Evolutionary conservation across 148 eudicot species (phyloP).

Genomic region (Heliamphora exappendiculata): DNA sequence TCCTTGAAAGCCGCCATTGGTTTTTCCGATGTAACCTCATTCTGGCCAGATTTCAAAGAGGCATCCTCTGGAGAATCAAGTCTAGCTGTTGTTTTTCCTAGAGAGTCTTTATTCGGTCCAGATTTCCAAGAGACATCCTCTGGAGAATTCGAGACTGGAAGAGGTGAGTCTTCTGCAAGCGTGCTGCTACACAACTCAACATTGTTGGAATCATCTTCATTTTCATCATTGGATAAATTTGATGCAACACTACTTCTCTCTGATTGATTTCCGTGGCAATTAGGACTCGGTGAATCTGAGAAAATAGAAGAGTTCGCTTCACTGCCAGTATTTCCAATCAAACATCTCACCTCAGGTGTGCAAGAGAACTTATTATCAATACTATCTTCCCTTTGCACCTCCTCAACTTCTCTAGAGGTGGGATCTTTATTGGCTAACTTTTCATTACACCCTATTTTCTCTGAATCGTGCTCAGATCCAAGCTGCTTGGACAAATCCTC

Average conservation of each 20-base stretch:
- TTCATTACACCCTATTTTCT: constrained; percentile 18
- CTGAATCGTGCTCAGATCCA: constrained; percentile 43
- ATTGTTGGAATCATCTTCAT: constrained; percentile 32
- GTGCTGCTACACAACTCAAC: constrained; percentile 5
- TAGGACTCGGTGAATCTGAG: constrained; percentile 52
- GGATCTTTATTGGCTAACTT: constrained; percentile 16
- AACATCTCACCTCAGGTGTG: constrained; percentile 24
- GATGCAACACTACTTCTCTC: constrained; percentile 62
- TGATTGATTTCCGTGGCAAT: constrained; percentile 35
- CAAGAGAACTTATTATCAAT: too few relatives aligned
- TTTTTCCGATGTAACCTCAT: constrained; percentile 22
- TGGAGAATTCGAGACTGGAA: constrained; percentile 19
- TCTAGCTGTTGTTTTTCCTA: constrained; percentile 11
- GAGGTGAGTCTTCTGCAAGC: constrained; percentile 13
- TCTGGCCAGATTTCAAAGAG: constrained; percentile 16
- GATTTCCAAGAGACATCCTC: constrained; percentile 13
- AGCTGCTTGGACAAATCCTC: constrained; percentile 69
- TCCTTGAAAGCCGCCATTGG: constrained; percentile 2
- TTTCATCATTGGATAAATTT: constrained; percentile 38
- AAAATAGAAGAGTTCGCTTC: constrained; percentile 53
- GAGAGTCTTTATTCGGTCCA: constrained; percentile 17
- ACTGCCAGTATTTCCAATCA: constrained; percentile 35
- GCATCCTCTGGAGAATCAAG: constrained; percentile 9
- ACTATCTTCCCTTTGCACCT: too few relatives aligned
- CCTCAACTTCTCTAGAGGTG: too few relatives aligned